phyloP scores from a whole-genome alignment of 176 grass and related monocot species.

The Triticum urartu region DNA sequence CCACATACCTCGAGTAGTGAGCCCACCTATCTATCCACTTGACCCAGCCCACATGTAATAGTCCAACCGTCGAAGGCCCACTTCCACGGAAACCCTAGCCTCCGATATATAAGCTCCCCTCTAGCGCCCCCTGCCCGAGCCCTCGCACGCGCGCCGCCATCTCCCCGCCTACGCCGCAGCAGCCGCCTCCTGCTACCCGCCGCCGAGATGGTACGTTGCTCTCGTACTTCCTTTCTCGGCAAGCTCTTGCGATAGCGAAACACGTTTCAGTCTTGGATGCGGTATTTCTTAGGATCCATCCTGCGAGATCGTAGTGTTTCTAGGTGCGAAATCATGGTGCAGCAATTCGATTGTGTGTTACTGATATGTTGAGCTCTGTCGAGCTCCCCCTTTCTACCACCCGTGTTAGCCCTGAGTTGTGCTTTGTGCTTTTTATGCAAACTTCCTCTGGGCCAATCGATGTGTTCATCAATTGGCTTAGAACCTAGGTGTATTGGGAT shows the following conservation, averaged over 20 bases:
- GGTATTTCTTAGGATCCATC: neutral
- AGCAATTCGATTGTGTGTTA: neutral
- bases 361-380: neutral
- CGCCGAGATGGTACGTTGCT: constrained; percentile 47
- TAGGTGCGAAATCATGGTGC: neutral
- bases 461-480: neutral
- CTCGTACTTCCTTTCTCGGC: neutral
- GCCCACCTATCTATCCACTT: neutral
- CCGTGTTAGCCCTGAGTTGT: neutral
- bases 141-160: constrained; percentile 22
- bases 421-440: neutral
- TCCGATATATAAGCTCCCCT: constrained; percentile 12
- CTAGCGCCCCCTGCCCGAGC: neutral
- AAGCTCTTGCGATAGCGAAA: no score
- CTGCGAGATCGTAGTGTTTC: neutral
- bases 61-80: neutral
- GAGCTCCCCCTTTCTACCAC: neutral
- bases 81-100: constrained; percentile 33
- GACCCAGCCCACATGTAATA: neutral
- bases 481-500: neutral
- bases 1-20: neutral
- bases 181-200: neutral
- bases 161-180: neutral
- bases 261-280: neutral
- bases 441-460: neutral